Percentiles rank a stretch among this genome's conserved stretches.
Evolutionary conservation across 805 yeast species (phyloP).

Genomic region (Teunomyces stri): DNA sequence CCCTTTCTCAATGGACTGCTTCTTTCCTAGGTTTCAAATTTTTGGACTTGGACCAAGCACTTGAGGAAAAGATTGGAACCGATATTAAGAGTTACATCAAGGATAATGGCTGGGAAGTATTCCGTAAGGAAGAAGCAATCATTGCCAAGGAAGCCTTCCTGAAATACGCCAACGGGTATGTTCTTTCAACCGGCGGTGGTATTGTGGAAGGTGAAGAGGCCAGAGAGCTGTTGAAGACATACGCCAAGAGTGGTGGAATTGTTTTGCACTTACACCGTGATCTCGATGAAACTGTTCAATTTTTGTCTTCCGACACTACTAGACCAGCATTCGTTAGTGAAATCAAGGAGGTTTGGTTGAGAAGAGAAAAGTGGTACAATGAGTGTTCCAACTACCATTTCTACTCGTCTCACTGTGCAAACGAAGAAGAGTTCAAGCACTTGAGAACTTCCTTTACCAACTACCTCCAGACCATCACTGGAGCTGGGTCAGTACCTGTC

Average conservation of each 20-base stretch:
- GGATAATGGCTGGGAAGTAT: conserved; percentile 80
- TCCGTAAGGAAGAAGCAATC: conserved; percentile 65
- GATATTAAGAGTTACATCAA: conserved; percentile 63
- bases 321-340: conserved; percentile 88
- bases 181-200: conserved; percentile 96
- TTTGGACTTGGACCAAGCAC: conserved; percentile 71
- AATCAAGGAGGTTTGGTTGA: conserved; percentile 76
- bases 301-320: conserved; percentile 71
- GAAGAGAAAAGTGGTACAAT: conserved; percentile 76
- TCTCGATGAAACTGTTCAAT: conserved; percentile 72
- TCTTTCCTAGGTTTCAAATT: conserved; percentile 62
- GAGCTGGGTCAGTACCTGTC: conserved; percentile 38
- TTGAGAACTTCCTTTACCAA: conserved; percentile 58
- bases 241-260: conserved; percentile 59
- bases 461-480: conserved; percentile 63
- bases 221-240: conserved; percentile 58
- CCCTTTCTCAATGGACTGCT: conserved; percentile 79
- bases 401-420: conserved; percentile 70
- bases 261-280: conserved; percentile 91
- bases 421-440: conserved; percentile 50
- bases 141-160: conserved; percentile 51
- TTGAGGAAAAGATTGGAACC: conserved; percentile 53
- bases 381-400: conserved; percentile 77
- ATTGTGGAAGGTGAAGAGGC: conserved; percentile 76
- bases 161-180: conserved; percentile 47